These are phyloP conservation scores for Neonectria neomacrospora DNA, from an alignment of 2,329 filamentous ascomycete species.

Conservation along the genomic window DNA sequence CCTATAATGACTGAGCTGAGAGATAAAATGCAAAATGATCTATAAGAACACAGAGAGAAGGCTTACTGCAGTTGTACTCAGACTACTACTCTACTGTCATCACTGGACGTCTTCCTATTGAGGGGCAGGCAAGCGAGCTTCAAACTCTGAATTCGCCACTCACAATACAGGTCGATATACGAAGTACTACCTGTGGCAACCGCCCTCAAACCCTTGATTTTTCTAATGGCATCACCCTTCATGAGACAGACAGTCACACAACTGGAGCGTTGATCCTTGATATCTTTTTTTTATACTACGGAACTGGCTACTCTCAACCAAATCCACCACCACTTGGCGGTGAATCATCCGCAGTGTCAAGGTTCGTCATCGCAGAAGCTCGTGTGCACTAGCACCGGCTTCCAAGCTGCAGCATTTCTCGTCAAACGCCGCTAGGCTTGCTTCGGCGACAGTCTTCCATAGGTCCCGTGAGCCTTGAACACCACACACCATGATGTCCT, in stretches of 20 bases:
- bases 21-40: neutral
- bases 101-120: neutral
- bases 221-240: neutral
- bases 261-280: slow-evolving; percentile 29
- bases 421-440: slow-evolving; percentile 34
- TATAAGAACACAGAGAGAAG: neutral
- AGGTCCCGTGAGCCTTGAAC: slow-evolving; percentile 38
- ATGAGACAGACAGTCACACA: neutral
- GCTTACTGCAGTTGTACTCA: neutral
- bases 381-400: slow-evolving; percentile 45
- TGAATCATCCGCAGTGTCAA: slow-evolving; percentile 41
- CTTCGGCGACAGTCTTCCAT: slow-evolving; percentile 36
- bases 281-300: slow-evolving; percentile 41
- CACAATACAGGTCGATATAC: neutral
- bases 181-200: neutral
- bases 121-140: neutral
- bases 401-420: slow-evolving; percentile 34
- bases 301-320: slow-evolving; percentile 36
- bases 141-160: neutral
- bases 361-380: slow-evolving; percentile 41
- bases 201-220: neutral
- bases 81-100: neutral
- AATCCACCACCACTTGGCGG: slow-evolving; percentile 44
- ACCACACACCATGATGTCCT: slow-evolving; percentile 42
- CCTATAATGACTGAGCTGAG: neutral